phyloP scores from a whole-genome alignment of 768 basidiomycete genomes.

The Crassisporium funariophilum region DNA sequence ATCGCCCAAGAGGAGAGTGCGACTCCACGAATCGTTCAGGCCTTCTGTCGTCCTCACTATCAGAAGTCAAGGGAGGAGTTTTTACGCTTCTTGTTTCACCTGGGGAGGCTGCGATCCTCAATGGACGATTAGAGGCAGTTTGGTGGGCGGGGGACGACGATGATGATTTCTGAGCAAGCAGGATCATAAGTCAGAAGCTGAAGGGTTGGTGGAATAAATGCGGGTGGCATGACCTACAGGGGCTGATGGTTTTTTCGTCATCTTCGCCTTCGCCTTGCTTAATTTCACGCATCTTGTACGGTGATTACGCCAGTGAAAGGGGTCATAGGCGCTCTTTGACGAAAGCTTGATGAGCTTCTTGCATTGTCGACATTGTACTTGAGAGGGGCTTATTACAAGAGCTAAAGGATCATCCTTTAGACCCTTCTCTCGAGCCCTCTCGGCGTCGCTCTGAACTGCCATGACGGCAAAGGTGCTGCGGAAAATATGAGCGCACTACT shows the following conservation, averaged over 20 bases:
- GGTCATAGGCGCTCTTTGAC: constrained; percentile 64
- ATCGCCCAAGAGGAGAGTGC: constrained; percentile 14
- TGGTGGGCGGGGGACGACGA: constrained; percentile 19
- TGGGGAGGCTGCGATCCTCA: constrained; percentile 24
- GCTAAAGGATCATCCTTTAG: constrained; percentile 57
- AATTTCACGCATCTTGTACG: constrained; percentile 56
- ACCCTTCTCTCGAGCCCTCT: constrained; percentile 51
- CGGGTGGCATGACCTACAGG: constrained; percentile 13
- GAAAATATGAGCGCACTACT: constrained; percentile 1
- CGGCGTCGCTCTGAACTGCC: constrained; percentile 36
- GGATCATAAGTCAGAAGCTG: too few relatives aligned
- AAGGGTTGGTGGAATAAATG: too few relatives aligned
- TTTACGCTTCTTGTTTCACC: constrained; percentile 12
- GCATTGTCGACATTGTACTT: constrained; percentile 60
- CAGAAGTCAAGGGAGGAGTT: constrained; percentile 26
- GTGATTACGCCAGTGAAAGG: constrained; percentile 69
- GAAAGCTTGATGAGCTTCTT: constrained; percentile 63
- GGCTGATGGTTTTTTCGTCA: constrained; percentile 19
- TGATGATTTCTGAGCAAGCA: constrained; percentile 18
- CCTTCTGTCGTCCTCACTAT: constrained; percentile 24
- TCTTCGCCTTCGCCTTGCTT: constrained; percentile 29
- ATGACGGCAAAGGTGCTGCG: constrained; percentile 15
- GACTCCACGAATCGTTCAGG: constrained; percentile 18
- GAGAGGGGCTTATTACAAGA: constrained; percentile 49
- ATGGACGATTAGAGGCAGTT: constrained; percentile 34